Base-by-base conservation (phyloP, 1,284 basidiomycete genomes). In the Fomitopsis schrenkii region DNA sequence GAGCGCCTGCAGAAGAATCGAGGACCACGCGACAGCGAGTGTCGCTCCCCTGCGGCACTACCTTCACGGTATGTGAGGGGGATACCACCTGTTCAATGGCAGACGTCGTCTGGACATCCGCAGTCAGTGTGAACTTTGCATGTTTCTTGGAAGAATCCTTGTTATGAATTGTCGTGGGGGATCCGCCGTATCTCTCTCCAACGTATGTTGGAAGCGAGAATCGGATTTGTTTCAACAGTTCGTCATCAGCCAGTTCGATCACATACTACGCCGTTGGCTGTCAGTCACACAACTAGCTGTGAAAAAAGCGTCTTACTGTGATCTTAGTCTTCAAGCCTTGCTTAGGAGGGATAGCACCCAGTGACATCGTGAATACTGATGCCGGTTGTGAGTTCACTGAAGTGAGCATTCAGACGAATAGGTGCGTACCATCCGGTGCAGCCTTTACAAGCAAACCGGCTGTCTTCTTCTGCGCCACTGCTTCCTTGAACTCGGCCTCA, bases 351-450 rank as follows among this genome's bases (percentile, higher is more conserved):
- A 86, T 77, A 2, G 79, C 77, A 6, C 85, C 84, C 6, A 86
- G 66, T 2, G 84, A 85, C 30, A 86, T 81, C 0, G 79, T 82
- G 67, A 86, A 86, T 52, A 83, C 84, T 86, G 59, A 5, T 62
- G 33, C 1, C 14, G 14, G 12, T 33, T 53, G 58, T 44, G 14
- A 55, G n/a, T 36, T 33, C 19, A 50, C 58, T 8, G n/a, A 8
- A 36, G 14, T 2, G 30, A 14, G 45, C 2, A 22, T 22, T 22
- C 17, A 7, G 19, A 10, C 17, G 9, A 14, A 1, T 9, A 5
- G 0, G 17, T n/a, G 33, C n/a, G 10, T 28, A 58, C 57, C 57
- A 50, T 58, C 57, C 6, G 57, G 22, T 17, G 57, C 10, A n/a
- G 45, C 45, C 33, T 58, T 33, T 4, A 28, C 19, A 10, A 50